Evolutionary conservation across 495 filamentous ascomycete species (phyloP).

Genomic region (Ascodesmis nigricans): DNA sequence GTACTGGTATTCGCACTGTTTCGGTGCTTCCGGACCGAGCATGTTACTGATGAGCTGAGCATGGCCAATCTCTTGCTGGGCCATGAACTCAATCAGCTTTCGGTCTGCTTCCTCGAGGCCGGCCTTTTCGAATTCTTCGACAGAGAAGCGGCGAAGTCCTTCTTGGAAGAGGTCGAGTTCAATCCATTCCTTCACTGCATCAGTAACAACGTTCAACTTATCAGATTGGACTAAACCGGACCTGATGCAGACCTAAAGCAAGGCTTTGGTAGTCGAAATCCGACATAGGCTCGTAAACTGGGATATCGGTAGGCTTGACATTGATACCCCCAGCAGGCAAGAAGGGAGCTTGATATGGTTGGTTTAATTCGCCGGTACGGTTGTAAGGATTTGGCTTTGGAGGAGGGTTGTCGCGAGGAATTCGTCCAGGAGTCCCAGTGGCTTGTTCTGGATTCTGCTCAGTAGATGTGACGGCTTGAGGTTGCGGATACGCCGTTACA

Average conservation of each 20-base stretch:
- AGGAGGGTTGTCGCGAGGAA: constrained; percentile 9
- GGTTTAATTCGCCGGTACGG: constrained; percentile 42
- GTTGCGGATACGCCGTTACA: too few relatives aligned
- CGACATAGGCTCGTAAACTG: constrained; percentile 46
- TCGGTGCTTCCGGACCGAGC: constrained; percentile 48
- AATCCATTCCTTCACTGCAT: constrained; percentile 74
- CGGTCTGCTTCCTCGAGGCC: constrained; percentile 48
- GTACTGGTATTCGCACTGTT: constrained; percentile 64
- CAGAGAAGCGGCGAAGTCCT: constrained; percentile 47
- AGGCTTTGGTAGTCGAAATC: constrained; percentile 61
- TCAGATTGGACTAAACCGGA: too few relatives aligned
- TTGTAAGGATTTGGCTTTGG: constrained; percentile 30
- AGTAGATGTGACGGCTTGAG: background rate
- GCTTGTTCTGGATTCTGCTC: constrained; percentile 4
- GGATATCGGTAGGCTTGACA: constrained; percentile 47
- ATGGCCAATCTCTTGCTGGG: constrained; percentile 65
- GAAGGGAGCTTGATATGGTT: constrained; percentile 47
- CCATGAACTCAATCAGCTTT: constrained; percentile 62
- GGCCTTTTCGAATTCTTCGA: constrained; percentile 43
- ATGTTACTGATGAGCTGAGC: constrained; percentile 62
- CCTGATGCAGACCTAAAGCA: constrained; percentile 47
- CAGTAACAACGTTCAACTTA: too few relatives aligned
- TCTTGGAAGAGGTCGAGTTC: constrained; percentile 76
- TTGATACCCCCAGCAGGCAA: constrained; percentile 53
- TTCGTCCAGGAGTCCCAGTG: constrained; percentile 11